Conservation (phyloP, 2,329 filamentous ascomycete genomes). For the Phialophora expanda region DNA sequence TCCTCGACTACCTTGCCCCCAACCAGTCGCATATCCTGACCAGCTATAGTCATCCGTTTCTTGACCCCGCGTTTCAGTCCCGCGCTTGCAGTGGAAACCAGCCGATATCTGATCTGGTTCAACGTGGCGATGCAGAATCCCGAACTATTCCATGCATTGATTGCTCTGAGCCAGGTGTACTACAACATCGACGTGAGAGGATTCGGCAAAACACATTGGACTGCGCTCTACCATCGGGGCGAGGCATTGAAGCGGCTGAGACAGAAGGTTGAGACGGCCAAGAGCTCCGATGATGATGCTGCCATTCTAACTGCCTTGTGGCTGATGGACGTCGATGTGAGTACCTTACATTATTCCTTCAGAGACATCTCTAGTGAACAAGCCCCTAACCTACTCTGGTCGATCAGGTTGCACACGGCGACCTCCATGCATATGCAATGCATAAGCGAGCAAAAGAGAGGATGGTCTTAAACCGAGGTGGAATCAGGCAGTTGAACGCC, state of each 20-base stretch:
- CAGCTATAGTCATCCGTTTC: constrained; percentile 25
- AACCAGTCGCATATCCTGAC: neutral
- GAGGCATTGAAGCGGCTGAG: constrained; percentile 30
- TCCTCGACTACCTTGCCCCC: neutral
- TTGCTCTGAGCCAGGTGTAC: constrained; percentile 32
- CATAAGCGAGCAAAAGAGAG: constrained; percentile 32
- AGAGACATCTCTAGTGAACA: no score
- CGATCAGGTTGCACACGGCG: constrained; percentile 22
- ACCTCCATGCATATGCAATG: constrained; percentile 30
- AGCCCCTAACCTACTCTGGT: constrained; percentile 1
- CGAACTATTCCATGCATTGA: constrained; percentile 29
- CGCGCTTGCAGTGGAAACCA: constrained; percentile 27
- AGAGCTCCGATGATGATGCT: constrained; percentile 30
- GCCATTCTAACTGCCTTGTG: constrained; percentile 32
- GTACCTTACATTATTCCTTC: neutral
- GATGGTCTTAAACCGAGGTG: constrained; percentile 29
- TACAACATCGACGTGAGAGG: constrained; percentile 31
- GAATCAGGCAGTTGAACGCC: constrained; percentile 25
- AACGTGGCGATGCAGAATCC: constrained; percentile 30
- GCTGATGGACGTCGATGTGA: constrained; percentile 33
- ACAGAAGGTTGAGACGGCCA: constrained; percentile 22
- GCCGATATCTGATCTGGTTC: constrained; percentile 33
- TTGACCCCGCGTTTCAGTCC: constrained; percentile 30
- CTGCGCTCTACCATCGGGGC: constrained; percentile 28
- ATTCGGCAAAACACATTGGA: constrained; percentile 26